Percentiles rank a stretch among this genome's conserved stretches.
Conservation (phyloP, 176 grass and related monocot species). For the Poa pratensis region DNA sequence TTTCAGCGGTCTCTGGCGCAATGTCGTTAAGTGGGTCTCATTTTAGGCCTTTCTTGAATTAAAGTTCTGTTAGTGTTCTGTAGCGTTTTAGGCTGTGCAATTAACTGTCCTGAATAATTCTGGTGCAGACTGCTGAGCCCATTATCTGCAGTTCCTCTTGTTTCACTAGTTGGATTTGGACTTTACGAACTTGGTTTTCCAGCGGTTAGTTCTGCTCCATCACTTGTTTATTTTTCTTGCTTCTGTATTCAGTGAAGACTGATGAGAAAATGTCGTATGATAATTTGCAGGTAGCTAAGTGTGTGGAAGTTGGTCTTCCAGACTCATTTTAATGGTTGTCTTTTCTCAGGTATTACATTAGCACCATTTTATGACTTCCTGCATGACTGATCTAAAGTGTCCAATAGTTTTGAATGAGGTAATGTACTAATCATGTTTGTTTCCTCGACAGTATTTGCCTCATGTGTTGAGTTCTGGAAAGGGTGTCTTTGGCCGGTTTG, state of each 20-base stretch:
- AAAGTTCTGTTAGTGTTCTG: neutral
- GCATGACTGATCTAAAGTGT: neutral
- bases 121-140: constrained; percentile 77
- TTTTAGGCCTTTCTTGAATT: neutral
- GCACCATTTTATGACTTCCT: neutral
- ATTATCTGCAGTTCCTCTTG: constrained; percentile 79
- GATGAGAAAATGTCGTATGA: neutral
- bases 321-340: constrained; percentile 65
- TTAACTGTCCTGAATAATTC: neutral
- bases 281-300: constrained; percentile 82
- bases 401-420: neutral
- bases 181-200: constrained; percentile 98
- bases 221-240: constrained; percentile 14
- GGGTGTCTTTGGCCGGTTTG: constrained; percentile 61
- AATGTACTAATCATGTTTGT: constrained; percentile 24
- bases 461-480: constrained; percentile 58
- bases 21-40: constrained; percentile 73
- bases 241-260: neutral
- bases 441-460: constrained; percentile 66
- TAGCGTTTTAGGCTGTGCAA: constrained; percentile 15
- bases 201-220: constrained; percentile 60
- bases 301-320: constrained; percentile 92
- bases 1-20: constrained; percentile 97
- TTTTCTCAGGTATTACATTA: constrained; percentile 74
- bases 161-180: constrained; percentile 87